These are phyloP conservation scores for Backusella westeae DNA, from an alignment of 192 early-diverging fungal species.

Conservation along the genomic window DNA sequence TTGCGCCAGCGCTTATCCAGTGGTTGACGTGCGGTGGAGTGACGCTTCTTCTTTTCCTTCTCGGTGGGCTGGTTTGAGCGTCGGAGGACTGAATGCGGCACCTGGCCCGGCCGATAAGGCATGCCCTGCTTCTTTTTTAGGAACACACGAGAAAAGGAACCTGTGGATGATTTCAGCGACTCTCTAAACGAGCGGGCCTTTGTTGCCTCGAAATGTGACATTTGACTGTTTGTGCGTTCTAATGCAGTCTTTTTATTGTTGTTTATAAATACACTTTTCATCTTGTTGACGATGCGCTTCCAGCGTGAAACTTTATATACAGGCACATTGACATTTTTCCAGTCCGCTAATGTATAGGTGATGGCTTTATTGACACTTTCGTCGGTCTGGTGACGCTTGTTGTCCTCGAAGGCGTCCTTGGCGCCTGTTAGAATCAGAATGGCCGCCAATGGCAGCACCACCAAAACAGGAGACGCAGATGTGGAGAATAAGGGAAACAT, in stretches of 20 bases:
- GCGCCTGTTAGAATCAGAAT: constrained; percentile 76
- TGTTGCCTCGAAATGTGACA: neutral
- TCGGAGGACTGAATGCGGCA: constrained; percentile 50
- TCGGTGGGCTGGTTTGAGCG: neutral
- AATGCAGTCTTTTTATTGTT: neutral
- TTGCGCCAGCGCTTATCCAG: constrained; percentile 41
- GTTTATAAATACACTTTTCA: neutral
- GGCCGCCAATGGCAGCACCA: constrained; percentile 77
- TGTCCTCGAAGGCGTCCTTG: constrained; percentile 94
- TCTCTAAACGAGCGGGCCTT: constrained; percentile 6
- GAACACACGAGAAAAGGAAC: constrained; percentile 27
- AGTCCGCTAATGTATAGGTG: constrained; percentile 50
- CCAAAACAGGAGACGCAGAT: constrained; percentile 69
- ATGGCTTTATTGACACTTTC: constrained; percentile 74
- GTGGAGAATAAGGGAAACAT: constrained; percentile 47
- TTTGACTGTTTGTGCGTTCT: neutral
- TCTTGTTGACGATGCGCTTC: neutral
- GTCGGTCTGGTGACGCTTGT: constrained; percentile 84
- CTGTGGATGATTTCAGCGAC: constrained; percentile 13
- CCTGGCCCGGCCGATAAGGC: constrained; percentile 38
- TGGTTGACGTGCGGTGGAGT: neutral
- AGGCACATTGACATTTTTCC: constrained; percentile 62
- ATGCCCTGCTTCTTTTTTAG: constrained; percentile 14
- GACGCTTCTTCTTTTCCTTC: constrained; percentile 31
- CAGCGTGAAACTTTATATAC: constrained; percentile 29